Base-by-base conservation (phyloP, 805 yeast species). In the Candida qinlingensis region DNA sequence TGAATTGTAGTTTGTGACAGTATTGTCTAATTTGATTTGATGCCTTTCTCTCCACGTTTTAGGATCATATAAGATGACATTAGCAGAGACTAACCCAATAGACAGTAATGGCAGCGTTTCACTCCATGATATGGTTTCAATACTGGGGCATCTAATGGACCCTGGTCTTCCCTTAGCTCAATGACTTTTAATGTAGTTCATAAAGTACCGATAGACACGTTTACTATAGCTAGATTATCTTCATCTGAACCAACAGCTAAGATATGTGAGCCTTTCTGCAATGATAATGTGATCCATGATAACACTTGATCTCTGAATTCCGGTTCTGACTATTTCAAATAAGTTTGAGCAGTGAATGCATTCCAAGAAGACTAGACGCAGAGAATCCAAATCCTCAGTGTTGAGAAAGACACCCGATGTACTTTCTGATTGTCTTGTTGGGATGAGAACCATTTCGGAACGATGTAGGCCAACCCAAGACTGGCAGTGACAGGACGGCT, bases 71-170 rank as follows among this genome's bases (percentile, higher is more conserved):
- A 94, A 71, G 48, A 84, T 70, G n/a, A 94, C 74, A 51, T 83
- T 86, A 39, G 99, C 99, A 31, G 87, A 81, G 26, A 94, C 98
- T 54, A 87, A 73, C 6, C 99, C 99, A 8, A 85, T 77, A 2
- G 97, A 97, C 63, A 94, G 68, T 41, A 89, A 65, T 30, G 83
- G 76, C 40, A 78, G 68, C 7, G 68, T 61, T 12, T 80, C 77
- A 59, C 90, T 81, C 96, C 96, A 94, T 11, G 85, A 66, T 45
- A 94, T 73, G 4, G 96, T 84, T 69, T 90, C 96, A 19, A 85
- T 75, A 34, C 92, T 81, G 3, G 84, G 3, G 84, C 81, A 53
- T 80, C 85, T 33, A 72, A 66, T 55, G 80, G 82, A 56, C 81
- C 84, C 54, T 78, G 80, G 31, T 68, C 80, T 42, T 72, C 77